Evolutionary conservation across 306 rosid species (phyloP).

Genomic region (Quercus berberidifolia): DNA sequence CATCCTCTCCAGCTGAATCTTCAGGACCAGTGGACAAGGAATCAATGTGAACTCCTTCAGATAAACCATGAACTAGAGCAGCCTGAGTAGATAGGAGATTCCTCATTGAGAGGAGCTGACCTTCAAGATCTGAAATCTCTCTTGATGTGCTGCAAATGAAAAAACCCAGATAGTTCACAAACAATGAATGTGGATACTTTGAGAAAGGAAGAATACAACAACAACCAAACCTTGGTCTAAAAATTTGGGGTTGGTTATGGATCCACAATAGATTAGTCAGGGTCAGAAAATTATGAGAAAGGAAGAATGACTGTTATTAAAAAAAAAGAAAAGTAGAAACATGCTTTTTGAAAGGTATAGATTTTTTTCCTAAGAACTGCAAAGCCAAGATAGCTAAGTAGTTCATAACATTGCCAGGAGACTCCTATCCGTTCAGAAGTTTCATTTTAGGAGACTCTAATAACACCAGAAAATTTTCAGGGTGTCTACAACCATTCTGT

Average conservation of each 20-base stretch:
- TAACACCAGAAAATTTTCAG: too few relatives aligned
- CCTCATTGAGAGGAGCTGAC: conserved; percentile 83
- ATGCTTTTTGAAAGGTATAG: not conserved
- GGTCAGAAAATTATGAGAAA: too few relatives aligned
- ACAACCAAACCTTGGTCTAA: too few relatives aligned
- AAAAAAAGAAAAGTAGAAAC: not conserved
- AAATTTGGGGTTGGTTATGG: too few relatives aligned
- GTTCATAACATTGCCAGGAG: not conserved
- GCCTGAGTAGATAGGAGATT: conserved; percentile 79
- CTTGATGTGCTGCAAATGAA: conserved; percentile 63
- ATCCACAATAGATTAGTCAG: too few relatives aligned
- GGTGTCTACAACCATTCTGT: too few relatives aligned
- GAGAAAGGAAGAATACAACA: not conserved
- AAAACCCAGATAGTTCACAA: not conserved
- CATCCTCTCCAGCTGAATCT: conserved; percentile 41
- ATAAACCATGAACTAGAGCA: conserved; percentile 73
- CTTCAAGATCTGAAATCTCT: conserved; percentile 91
- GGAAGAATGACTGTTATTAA: too few relatives aligned
- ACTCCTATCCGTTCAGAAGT: not conserved
- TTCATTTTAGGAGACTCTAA: not conserved
- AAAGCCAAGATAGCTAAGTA: not conserved
- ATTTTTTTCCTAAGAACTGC: not conserved
- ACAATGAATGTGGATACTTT: not conserved
- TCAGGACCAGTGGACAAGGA: conserved; percentile 39
- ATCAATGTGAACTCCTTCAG: conserved; percentile 58